phyloP scores from a whole-genome alignment of 2,329 filamentous ascomycete species.

The Lasiodiplodia gonubiensis region DNA sequence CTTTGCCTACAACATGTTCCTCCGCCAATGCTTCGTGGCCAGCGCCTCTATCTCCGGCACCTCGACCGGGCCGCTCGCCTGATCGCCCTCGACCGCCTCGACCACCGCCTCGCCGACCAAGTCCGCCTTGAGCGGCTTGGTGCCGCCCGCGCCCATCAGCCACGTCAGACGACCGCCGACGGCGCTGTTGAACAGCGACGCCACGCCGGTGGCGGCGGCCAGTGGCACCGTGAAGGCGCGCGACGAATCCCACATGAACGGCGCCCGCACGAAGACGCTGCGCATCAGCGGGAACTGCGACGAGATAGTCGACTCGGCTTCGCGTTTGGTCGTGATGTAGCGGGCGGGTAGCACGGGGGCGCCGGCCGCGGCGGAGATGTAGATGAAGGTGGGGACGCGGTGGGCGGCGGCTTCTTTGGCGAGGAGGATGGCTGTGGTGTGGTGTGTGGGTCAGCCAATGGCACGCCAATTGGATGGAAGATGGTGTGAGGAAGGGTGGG shows the following conservation, averaged over 20 bases:
- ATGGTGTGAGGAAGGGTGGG: background rate
- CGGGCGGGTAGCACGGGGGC: conserved; percentile 82
- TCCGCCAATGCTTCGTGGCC: conserved; percentile 84
- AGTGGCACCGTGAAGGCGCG: conserved; percentile 83
- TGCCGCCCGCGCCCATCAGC: conserved; percentile 80
- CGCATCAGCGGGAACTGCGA: conserved; percentile 76
- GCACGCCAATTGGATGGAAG: background rate
- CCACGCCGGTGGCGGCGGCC: conserved; percentile 76
- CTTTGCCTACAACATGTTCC: conserved; percentile 73
- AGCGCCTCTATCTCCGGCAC: conserved; percentile 80
- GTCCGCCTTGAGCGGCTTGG: conserved; percentile 88
- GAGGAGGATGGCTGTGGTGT: conserved; percentile 69
- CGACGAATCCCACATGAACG: conserved; percentile 87
- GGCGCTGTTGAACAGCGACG: conserved; percentile 75
- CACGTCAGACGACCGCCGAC: conserved; percentile 76
- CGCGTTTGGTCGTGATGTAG: conserved; percentile 90
- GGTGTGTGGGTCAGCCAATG: background rate
- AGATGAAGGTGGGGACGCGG: conserved; percentile 75
- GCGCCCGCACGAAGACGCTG: conserved; percentile 80
- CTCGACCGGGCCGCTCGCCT: conserved; percentile 76
- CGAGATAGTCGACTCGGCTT: conserved; percentile 80
- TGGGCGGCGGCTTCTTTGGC: conserved; percentile 75
- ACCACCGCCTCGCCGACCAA: conserved; percentile 87
- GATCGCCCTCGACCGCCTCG: conserved; percentile 79
- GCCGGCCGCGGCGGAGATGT: conserved; percentile 86